phyloP scores from a whole-genome alignment of 305 asterid genomes.

The Fraxinus paxiana region DNA sequence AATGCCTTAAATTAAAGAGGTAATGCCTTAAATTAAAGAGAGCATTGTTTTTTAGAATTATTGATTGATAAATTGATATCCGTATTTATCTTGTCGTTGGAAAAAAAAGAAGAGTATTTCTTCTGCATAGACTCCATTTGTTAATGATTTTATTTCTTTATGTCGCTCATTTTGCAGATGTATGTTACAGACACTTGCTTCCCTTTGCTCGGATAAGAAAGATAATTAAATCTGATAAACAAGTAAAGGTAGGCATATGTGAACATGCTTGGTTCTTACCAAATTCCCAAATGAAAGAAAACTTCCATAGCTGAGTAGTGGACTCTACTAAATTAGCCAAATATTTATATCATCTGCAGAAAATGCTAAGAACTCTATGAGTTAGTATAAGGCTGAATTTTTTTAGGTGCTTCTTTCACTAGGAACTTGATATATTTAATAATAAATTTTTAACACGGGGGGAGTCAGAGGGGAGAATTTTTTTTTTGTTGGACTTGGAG shows the following conservation, averaged over 20 bases:
- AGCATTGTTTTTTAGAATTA: neutral
- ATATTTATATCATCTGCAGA: neutral
- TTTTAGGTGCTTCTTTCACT: neutral
- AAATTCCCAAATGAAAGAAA: neutral
- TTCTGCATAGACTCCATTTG: constrained; percentile 4
- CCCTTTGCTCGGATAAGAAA: constrained; percentile 49
- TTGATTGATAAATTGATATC: neutral
- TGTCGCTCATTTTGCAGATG: constrained; percentile 26
- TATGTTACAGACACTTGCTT: constrained; percentile 21
- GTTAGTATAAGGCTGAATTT: neutral
- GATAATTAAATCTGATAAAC: constrained; percentile 39
- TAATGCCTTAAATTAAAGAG: neutral
- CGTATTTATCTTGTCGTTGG: neutral
- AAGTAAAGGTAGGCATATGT: constrained; percentile 35
- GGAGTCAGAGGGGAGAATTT: neutral
- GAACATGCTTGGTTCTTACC: neutral
- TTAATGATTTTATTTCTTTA: neutral
- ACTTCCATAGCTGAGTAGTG: neutral
- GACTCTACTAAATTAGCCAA: neutral
- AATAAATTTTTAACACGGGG: neutral
- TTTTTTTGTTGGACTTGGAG: neutral
- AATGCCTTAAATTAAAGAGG: neutral
- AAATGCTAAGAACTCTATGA: neutral
- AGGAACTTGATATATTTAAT: neutral
- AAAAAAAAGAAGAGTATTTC: neutral